Evolutionary conservation across 2,329 filamentous ascomycete genomes (phyloP).

Genomic region (Clonostachys chloroleuca): DNA sequence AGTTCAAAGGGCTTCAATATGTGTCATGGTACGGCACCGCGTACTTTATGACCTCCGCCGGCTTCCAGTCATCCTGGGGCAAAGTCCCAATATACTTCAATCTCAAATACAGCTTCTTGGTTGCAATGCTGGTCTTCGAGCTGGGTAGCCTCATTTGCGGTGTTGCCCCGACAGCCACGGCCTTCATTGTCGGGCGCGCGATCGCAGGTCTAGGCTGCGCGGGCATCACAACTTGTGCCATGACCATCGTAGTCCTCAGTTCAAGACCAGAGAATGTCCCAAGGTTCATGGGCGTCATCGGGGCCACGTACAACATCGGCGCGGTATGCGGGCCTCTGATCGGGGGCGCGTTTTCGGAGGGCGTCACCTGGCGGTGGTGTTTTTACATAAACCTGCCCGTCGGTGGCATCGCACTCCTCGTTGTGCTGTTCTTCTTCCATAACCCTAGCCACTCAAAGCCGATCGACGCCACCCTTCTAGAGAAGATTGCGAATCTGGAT

Average conservation of each 20-base stretch:
- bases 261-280: background rate
- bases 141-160: conserved; percentile 5
- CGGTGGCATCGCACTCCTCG: conserved; percentile 37
- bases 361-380: conserved; percentile 16
- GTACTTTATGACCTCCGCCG: conserved; percentile 21
- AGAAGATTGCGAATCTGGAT: conserved; percentile 40
- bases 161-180: conserved; percentile 2
- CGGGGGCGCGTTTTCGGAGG: conserved; percentile 15
- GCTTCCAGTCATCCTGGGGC: conserved; percentile 4
- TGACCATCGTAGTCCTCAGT: background rate
- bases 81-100: conserved; percentile 4
- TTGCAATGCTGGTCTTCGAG: conserved; percentile 4
- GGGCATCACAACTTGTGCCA: background rate
- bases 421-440: conserved; percentile 41
- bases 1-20: conserved; percentile 25
- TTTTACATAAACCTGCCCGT: conserved; percentile 36
- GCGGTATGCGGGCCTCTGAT: conserved; percentile 14
- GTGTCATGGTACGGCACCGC: conserved; percentile 41
- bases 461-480: conserved; percentile 23
- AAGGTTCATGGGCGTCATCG: conserved; percentile 10
- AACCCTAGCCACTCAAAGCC: conserved; percentile 27
- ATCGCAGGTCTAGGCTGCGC: conserved; percentile 1
- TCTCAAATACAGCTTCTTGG: conserved; percentile 4
- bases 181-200: conserved; percentile 5
- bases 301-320: conserved; percentile 12